phyloP scores from a whole-genome alignment of 768 basidiomycete species.

The Lactarius hatsudake region DNA sequence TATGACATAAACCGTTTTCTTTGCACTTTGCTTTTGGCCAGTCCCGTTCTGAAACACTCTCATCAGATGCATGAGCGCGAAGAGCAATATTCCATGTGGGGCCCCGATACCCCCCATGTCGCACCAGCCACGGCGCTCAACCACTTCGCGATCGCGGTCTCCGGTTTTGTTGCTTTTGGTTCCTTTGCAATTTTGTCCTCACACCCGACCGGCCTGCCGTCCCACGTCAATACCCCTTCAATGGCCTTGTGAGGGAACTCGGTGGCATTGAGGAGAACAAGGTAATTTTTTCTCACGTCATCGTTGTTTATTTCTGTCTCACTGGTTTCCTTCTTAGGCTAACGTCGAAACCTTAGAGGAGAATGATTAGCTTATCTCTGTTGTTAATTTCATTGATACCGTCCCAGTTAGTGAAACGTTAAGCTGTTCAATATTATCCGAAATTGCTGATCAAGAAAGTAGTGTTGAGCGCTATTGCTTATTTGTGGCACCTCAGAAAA shows the following conservation, averaged over 20 bases:
- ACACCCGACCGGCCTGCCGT: conserved; percentile 62
- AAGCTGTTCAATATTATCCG: background rate
- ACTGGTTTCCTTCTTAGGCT: conserved; percentile 34
- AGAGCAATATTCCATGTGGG: conserved; percentile 84
- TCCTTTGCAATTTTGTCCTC: conserved; percentile 52
- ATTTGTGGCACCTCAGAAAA: background rate
- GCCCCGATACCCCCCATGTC: conserved; percentile 69
- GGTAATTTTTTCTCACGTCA: conserved; percentile 41
- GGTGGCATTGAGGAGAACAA: conserved; percentile 78
- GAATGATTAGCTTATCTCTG: conserved; percentile 32
- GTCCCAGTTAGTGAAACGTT: background rate
- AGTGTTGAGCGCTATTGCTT: background rate
- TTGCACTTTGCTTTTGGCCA: conserved; percentile 18
- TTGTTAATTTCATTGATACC: conserved; percentile 1
- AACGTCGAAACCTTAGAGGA: conserved; percentile 37
- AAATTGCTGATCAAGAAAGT: background rate
- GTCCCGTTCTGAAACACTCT: conserved; percentile 12
- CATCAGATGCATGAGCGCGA: conserved; percentile 74
- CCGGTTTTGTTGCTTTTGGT: conserved; percentile 64
- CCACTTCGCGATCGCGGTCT: conserved; percentile 60
- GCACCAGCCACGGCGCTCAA: conserved; percentile 57
- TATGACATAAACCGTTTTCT: conserved; percentile 35
- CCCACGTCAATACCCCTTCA: conserved; percentile 73
- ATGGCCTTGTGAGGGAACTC: conserved; percentile 71
- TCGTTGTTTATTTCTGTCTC: background rate